Evolutionary conservation across 2,329 filamentous ascomycete species (phyloP).

Genomic region (Colletotrichum cordylinicola): DNA sequence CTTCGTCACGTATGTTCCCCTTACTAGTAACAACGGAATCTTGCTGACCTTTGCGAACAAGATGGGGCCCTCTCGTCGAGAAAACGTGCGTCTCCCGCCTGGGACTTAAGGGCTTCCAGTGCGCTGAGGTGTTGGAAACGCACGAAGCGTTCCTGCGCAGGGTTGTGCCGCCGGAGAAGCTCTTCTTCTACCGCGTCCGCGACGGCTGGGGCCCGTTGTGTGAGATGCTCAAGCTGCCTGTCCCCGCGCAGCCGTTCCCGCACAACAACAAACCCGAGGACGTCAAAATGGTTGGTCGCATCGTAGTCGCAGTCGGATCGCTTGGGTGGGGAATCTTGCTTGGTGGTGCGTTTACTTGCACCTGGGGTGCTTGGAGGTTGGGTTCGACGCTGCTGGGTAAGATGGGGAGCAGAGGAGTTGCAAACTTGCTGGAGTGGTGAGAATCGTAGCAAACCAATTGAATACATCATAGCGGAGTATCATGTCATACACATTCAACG

Average conservation of each 20-base stretch:
- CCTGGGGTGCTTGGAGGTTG: not conserved
- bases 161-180: slow-evolving; percentile 28
- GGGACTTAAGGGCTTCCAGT: not conserved
- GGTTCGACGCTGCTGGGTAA: not conserved
- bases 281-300: not conserved
- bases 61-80: not conserved
- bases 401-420: not conserved
- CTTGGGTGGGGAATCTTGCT: not conserved
- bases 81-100: not conserved
- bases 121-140: slow-evolving; percentile 22
- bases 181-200: slow-evolving; percentile 30
- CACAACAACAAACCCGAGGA: slow-evolving; percentile 29
- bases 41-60: not conserved
- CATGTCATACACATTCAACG: not conserved
- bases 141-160: slow-evolving; percentile 5
- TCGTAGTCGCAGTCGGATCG: not conserved
- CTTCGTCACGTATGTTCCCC: not conserved
- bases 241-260: slow-evolving; percentile 34
- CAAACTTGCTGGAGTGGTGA: not conserved
- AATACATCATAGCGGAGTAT: not conserved
- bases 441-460: not conserved
- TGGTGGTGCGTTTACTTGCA: not conserved
- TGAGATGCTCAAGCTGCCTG: slow-evolving; percentile 32
- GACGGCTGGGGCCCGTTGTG: slow-evolving; percentile 40
- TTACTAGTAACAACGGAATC: not conserved